Evolutionary conservation across 805 yeast genomes (phyloP).

Genomic region (Sungouiella blattae): DNA sequence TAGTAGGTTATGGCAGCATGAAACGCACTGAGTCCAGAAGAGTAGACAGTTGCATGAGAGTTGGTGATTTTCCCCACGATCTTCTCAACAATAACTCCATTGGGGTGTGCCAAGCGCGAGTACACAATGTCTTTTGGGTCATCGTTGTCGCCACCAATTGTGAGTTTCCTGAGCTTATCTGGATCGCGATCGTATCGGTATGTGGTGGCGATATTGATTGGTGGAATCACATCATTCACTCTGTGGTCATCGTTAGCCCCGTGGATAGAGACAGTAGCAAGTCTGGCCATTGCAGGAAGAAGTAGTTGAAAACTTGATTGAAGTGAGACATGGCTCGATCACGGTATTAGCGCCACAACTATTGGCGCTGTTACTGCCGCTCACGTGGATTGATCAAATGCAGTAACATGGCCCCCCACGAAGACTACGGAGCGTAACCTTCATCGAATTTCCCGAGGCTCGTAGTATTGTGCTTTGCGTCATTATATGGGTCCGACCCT

Average conservation of each 20-base stretch:
- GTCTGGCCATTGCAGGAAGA: not conserved
- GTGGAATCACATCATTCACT: slow-evolving; percentile 69
- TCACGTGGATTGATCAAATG: no score
- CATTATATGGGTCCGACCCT: no score
- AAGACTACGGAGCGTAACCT: no score
- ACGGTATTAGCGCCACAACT: no score
- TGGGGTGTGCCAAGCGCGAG: slow-evolving; percentile 76
- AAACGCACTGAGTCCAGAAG: slow-evolving; percentile 80
- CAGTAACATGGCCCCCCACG: no score
- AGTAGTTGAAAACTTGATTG: no score
- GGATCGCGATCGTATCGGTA: slow-evolving; percentile 65
- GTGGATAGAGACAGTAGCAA: slow-evolving; percentile 45
- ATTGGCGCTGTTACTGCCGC: no score
- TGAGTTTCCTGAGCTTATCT: slow-evolving; percentile 42
- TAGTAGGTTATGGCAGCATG: slow-evolving; percentile 65
- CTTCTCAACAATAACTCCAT: slow-evolving; percentile 62
- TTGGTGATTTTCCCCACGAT: slow-evolving; percentile 57
- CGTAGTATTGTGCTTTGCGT: no score
- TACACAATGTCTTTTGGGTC: slow-evolving; percentile 32
- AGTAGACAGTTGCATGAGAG: slow-evolving; percentile 65
- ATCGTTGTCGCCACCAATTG: slow-evolving; percentile 20
- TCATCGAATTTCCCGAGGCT: no score
- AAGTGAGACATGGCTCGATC: no score
- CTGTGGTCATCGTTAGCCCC: slow-evolving; percentile 61
- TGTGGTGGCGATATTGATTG: slow-evolving; percentile 81